Conservation (phyloP, 108 stramenopile genomes). For the Skeletonema menzelii region DNA sequence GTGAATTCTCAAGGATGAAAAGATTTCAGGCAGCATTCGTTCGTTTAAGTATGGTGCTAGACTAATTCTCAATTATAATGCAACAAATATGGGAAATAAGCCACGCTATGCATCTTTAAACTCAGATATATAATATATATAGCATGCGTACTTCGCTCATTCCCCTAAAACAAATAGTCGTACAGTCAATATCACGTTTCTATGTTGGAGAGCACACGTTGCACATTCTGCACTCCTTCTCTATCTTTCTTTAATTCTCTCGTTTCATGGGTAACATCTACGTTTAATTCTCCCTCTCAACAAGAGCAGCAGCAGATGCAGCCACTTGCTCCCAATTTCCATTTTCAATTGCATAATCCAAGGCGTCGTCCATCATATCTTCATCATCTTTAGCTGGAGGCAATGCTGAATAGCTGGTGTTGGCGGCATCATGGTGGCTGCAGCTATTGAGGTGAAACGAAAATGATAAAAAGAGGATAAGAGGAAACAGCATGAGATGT, state of each 20-base stretch:
- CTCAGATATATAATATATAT: background rate
- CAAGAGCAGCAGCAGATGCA: conserved; percentile 23
- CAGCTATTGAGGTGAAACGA: background rate
- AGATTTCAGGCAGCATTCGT: too few species aligned
- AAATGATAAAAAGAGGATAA: background rate
- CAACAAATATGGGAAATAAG: background rate
- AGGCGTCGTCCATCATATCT: background rate
- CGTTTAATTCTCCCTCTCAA: background rate
- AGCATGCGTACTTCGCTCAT: background rate
- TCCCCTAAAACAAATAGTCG: background rate
- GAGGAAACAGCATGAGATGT: too few species aligned
- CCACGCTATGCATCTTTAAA: background rate
- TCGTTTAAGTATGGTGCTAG: too few species aligned
- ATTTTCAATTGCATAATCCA: conserved; percentile 39
- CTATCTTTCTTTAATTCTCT: background rate
- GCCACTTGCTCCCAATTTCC: conserved; percentile 42
- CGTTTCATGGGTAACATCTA: background rate
- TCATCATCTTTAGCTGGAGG: conserved; percentile 17
- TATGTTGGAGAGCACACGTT: too few species aligned
- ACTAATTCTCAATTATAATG: background rate
- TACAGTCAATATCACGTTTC: background rate
- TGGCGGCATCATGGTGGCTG: background rate
- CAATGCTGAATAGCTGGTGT: background rate
- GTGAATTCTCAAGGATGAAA: too few species aligned
- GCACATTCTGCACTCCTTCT: background rate